A percentile compares a stretch with the other conserved stretches of the same genome.
Evolutionary conservation across 2,329 filamentous ascomycete species (phyloP).

Genomic region (Fusarium begoniae): DNA sequence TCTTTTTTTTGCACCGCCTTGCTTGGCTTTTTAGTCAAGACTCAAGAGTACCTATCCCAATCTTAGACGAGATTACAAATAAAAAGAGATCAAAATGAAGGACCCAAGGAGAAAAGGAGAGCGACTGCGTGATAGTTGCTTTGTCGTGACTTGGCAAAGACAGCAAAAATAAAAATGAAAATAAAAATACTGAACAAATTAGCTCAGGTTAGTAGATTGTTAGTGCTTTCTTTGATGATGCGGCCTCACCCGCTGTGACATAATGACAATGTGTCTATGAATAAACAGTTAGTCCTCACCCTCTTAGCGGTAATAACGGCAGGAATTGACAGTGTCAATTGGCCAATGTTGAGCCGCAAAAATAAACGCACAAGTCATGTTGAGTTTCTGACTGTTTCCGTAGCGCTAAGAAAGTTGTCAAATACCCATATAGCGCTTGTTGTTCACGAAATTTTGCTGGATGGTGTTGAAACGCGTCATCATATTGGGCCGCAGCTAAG

Average conservation of each 20-base stretch:
- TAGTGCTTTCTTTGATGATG: slow-evolving; percentile 31
- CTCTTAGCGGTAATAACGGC: slow-evolving; percentile 7
- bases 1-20: slow-evolving; percentile 29
- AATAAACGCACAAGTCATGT: not conserved
- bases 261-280: slow-evolving; percentile 22
- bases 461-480: slow-evolving; percentile 38
- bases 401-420: slow-evolving; percentile 11
- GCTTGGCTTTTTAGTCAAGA: slow-evolving; percentile 28
- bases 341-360: slow-evolving; percentile 26
- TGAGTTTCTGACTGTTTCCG: not conserved
- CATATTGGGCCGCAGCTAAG: slow-evolving; percentile 35
- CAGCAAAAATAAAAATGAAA: not conserved
- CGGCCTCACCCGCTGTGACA: slow-evolving; percentile 31
- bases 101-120: slow-evolving; percentile 1
- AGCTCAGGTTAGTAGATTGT: not conserved
- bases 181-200: not conserved
- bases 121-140: not conserved
- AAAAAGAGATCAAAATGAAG: slow-evolving; percentile 9
- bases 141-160: not conserved
- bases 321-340: slow-evolving; percentile 11
- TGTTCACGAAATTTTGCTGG: not conserved
- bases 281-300: not conserved
- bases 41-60: slow-evolving; percentile 1
- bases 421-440: slow-evolving; percentile 12
- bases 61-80: slow-evolving; percentile 17